Base-by-base conservation (phyloP, 345 rosid genomes). In the Populus nigra region DNA sequence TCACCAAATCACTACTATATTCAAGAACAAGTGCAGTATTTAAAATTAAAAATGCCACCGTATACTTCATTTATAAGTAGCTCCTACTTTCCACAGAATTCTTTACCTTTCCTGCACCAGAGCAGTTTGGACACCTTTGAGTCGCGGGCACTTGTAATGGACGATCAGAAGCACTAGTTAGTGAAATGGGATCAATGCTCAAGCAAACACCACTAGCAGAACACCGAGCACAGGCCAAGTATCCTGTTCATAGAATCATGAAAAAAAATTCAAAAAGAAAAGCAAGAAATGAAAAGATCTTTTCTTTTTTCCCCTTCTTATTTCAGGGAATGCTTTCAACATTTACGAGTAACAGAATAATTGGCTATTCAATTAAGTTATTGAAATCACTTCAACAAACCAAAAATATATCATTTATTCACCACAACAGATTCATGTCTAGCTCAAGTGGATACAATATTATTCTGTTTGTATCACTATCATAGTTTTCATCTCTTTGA, bases 141-240 rank as follows among this genome's bases (percentile, higher is more conserved):
- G 93, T 87, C 16, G 85, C 86, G 29, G 97, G 92, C 62, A 81
- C 89, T 81, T 47, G 88, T 78, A 91, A 71, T 72, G 90, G 90
- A 43, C 36, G 77, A 79, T 86, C 85, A 41, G 89, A 75, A 82
- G 85, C 84, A 84, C 80, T 85, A 49, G 89, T 79, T 38, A 80
- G 74, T 20, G 90, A 83, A 68, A 90, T 83, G 20, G 92, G 89
- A 84, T 93, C 88, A 75, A 79, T 69, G 77, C 86, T 88, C 86
- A 91, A 80, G 84, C 88, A 87, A 78, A 89, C 87, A 59, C 98
- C 98, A 69, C 96, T 90, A 41, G 94, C 88, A 49, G 98, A 90
- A 78, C 99, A 95, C 81, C 89, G 87, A 38, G 99, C 99, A 78
- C 98, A 95, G 39, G 98, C 90, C 93, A 95, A 86, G 83, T 93